Base-by-base conservation (phyloP, 192 early-diverging fungal species). In the Rhizoclosmatium sp. region DNA sequence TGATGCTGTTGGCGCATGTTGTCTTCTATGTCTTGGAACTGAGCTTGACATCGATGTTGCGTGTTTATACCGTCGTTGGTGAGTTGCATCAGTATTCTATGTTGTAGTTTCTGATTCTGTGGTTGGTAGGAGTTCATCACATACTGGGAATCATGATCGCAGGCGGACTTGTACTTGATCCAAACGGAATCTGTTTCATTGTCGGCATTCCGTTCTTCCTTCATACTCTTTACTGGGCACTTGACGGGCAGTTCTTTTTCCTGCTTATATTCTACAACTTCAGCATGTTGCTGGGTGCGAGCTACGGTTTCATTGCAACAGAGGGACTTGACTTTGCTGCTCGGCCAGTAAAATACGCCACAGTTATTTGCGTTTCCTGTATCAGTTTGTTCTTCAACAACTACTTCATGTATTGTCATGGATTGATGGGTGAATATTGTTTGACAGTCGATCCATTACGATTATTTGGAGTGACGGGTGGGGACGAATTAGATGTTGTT, bases 1-100 rank as follows among this genome's bases (percentile, higher is more conserved):
- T 12, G 41, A 69, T 78, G 77, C 68, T 78, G 12, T 51, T 49
- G 39, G 47, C 58, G 2, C 77, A 78, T 48, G 44, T 56, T 23
- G 40, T 78, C 21, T 78, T 56, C 56, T 78, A 78, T 45, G 58
- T 59, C 2, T 47, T 41, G n/a, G 77, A 78, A 61, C 19, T 78
- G 40, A 23, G n/a, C 44, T 41, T 65, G 9, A 78, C 54, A 14
- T 16, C 59, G 2, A 78, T 78, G 54, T 44, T 7, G 3, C 9
- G 21, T 42, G 59, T 39, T 14, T 78, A 70, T 56, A 78, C 67
- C 2, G 48, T 59, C 23, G 59, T 78, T 47, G 65, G 77, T 78
- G 41, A 23, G 51, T 16, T 14, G 0, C 1, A 5, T 21, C 49
- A 7, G 9, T 4, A 21, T 45, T 12, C 9, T n/a, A 21, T 1